A percentile compares a stretch with the other conserved stretches of the same genome.
These are phyloP conservation scores for Botryotinia convoluta DNA, from an alignment of 2,329 filamentous ascomycete species.

Conservation along the genomic window DNA sequence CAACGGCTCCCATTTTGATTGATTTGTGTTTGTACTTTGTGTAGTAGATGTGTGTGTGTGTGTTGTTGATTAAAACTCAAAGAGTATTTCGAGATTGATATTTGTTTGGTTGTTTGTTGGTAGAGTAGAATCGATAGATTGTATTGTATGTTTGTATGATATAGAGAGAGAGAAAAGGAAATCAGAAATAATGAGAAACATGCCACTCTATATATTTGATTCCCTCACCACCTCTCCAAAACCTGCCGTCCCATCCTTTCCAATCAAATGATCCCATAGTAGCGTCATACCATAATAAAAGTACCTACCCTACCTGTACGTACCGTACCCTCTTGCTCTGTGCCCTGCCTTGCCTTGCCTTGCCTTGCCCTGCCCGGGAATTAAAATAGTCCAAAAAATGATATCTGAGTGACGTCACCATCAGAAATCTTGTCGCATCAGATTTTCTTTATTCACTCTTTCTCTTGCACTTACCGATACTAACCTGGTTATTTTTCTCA, in stretches of 20 bases:
- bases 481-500: background rate
- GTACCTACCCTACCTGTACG: background rate
- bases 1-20: conserved; percentile 39
- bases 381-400: background rate
- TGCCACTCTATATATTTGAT: conserved; percentile 1
- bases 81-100: background rate
- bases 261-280: background rate
- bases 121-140: background rate
- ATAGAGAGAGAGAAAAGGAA: background rate
- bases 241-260: background rate
- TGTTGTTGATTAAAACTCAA: background rate
- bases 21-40: background rate
- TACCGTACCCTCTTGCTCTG: background rate
- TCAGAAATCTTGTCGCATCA: background rate
- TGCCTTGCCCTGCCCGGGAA: background rate
- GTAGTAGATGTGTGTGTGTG: background rate
- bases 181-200: background rate
- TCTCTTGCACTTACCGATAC: background rate
- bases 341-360: background rate
- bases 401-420: conserved; percentile 1
- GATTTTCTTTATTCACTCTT: background rate
- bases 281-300: conserved; percentile 14
- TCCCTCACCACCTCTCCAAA: background rate
- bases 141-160: conserved; percentile 4
- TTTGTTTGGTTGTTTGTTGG: background rate